phyloP scores from a whole-genome alignment of 2,329 filamentous ascomycete genomes.

The Corinectria fuckeliana region DNA sequence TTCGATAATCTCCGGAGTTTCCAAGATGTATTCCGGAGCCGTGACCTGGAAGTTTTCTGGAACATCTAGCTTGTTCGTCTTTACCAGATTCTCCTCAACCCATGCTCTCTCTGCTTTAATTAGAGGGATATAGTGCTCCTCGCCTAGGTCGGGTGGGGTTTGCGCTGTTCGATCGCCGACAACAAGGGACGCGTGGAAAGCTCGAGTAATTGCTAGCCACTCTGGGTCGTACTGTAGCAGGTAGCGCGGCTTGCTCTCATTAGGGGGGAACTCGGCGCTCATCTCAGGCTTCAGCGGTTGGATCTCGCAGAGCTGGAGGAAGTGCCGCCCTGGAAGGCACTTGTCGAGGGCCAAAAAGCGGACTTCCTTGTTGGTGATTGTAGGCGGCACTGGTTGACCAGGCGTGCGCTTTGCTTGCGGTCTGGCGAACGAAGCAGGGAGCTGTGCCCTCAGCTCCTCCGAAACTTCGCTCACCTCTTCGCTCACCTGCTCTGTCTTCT shows the following conservation, averaged over 20 bases:
- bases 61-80: conserved; percentile 66
- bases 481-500: conserved; percentile 12
- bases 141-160: conserved; percentile 67
- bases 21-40: conserved; percentile 72
- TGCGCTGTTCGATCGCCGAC: conserved; percentile 65
- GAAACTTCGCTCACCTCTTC: conserved; percentile 52
- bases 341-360: conserved; percentile 93
- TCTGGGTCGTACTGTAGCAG: conserved; percentile 85
- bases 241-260: conserved; percentile 50
- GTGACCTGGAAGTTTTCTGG: conserved; percentile 81
- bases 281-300: conserved; percentile 50
- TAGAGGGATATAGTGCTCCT: conserved; percentile 69
- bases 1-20: conserved; percentile 61
- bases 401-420: conserved; percentile 50
- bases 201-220: conserved; percentile 92
- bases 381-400: conserved; percentile 69
- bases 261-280: conserved; percentile 25
- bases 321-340: conserved; percentile 79
- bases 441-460: conserved; percentile 71
- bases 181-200: conserved; percentile 70
- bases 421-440: conserved; percentile 76
- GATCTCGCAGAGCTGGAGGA: conserved; percentile 79
- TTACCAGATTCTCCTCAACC: conserved; percentile 79
- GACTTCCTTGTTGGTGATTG: conserved; percentile 80
- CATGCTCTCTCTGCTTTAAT: conserved; percentile 78